Base-by-base conservation (phyloP, 129 eudicot species). In the Helianthus tuberosus region DNA sequence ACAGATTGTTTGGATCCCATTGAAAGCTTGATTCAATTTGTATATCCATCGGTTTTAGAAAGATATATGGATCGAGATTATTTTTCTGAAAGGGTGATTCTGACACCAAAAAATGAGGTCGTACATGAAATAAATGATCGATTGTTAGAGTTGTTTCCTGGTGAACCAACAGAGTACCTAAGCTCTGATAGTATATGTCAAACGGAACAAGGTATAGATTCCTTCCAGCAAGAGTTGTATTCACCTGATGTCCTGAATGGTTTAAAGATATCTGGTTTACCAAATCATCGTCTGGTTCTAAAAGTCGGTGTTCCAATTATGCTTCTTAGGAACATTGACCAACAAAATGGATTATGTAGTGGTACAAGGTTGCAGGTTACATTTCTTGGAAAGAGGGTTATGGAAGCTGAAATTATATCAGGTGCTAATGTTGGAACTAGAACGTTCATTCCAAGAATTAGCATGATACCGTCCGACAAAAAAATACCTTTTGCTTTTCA, bases 1-100 rank as follows among this genome's bases (percentile, higher is more conserved):
- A 11, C 5, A 6, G 71, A 62, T 5, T 6, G 32, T 0, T 6
- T 1, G 13, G 70, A 69, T 49, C 76, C 71, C 1, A 12, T 68
- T 6, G 38, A n/a, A 13, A 5, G 71, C 0, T 41, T 77, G 1
- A 68, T 77, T 8, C 9, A 43, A 1, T 16, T 14, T 10, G 47
- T 54, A 2, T 77, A 77, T 8, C 81, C 75, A 1, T 23, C 44
- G 8, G 1, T 77, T 5, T 8, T 41, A 5, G 11, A 58, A 8
- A 43, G 54, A 8, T 5, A 54, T 9, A 1, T 2, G 4, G 49
- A 68, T 6, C 14, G 59, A 1, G 5, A 8, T 0, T 72, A 50
- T 13, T 72, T 79, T 14, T 73, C 66, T 64, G 69, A 72, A 12
- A 50, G 73, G 38, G 76, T 78, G 0, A 79, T 79, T 4, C 48